Base-by-base conservation (phyloP, 768 basidiomycete genomes). In the Saitozyma sp. region DNA sequence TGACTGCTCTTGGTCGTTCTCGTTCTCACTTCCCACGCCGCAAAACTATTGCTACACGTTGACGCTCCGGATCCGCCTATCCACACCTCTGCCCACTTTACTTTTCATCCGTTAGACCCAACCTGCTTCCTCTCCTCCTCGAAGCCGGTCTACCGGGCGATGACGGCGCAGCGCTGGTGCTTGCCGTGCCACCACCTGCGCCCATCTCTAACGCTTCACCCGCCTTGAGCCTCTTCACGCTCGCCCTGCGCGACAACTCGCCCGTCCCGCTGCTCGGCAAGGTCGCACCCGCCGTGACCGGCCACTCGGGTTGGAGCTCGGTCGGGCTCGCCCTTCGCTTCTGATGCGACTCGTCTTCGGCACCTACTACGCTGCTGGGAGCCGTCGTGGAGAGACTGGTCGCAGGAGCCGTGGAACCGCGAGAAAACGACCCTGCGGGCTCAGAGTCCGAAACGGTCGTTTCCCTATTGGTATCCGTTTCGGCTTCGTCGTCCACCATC, bases 311-410 rank as follows among this genome's bases (percentile, higher is more conserved):
- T 8, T 17, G 20, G 3, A 76, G 58, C 50, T 76, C 73, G 14
- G 73, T 74, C 29, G 74, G 72, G 38, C 64, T 65, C 9, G 77
- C 77, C n/a, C 75, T 51, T 14, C 77, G 59, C 54, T 78, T 78
- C 29, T 42, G 41, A 55, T 68, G 66, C 17, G 39, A 50, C 14
- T 78, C 77, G 41, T 78, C 75, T 14, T 78, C 77, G 5, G 66
- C 65, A 6, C 53, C 29, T 29, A 29, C 29, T 2, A 29, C 56
- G 17, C 56, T 62, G 17, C 20, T 56, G 7, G 39, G 38, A 9
- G 37, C 8, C 9, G 52, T 29, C 39, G 42, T 62, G 7, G 57
- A 53, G 50, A 42, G 14, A 46, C n/a, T 39, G 46, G 50, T n/a
- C 13, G 16, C 14, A 17, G n/a, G 10, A 1, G 48, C 39, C 17